A percentile compares a stretch with the other conserved stretches of the same genome.
Conservation (phyloP, 2,329 filamentous ascomycete genomes). For the Aureobasidium subglaciale region DNA sequence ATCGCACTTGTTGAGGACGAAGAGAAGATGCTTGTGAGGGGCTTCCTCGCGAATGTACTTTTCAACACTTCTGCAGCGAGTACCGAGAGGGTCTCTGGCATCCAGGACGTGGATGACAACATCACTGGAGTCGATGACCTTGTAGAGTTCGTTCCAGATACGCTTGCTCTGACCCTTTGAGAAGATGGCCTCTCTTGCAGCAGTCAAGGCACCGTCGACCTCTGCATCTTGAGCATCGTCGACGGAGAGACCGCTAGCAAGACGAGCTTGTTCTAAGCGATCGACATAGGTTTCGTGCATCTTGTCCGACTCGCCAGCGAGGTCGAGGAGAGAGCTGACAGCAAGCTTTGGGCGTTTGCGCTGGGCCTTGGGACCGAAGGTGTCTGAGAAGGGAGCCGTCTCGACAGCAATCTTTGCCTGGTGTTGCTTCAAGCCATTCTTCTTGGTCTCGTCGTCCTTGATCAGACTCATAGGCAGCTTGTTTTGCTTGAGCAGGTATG, state of each 20-base stretch:
- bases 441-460: conserved; percentile 56
- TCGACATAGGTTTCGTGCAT: conserved; percentile 78
- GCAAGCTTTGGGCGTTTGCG: conserved; percentile 86
- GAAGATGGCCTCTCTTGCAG: conserved; percentile 65
- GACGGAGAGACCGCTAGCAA: conserved; percentile 64
- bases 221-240: conserved; percentile 33
- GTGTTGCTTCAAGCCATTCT: conserved; percentile 85
- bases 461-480: conserved; percentile 96
- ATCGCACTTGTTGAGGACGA: conserved; percentile 86
- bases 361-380: conserved; percentile 89
- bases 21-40: conserved; percentile 90
- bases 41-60: conserved; percentile 92
- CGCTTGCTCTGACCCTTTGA: conserved; percentile 90
- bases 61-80: conserved; percentile 80
- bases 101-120: conserved; percentile 94
- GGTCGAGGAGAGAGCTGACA: conserved; percentile 71
- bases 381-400: conserved; percentile 74
- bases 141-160: conserved; percentile 91
- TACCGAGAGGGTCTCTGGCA: conserved; percentile 82
- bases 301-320: conserved; percentile 72
- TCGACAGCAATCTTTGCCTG: conserved; percentile 91
- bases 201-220: conserved; percentile 36
- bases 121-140: conserved; percentile 91
- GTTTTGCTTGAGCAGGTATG: conserved; percentile 91
- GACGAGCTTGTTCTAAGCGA: conserved; percentile 67